Conservation (phyloP, 306 rosid genomes). For the Sophora flavescens region DNA sequence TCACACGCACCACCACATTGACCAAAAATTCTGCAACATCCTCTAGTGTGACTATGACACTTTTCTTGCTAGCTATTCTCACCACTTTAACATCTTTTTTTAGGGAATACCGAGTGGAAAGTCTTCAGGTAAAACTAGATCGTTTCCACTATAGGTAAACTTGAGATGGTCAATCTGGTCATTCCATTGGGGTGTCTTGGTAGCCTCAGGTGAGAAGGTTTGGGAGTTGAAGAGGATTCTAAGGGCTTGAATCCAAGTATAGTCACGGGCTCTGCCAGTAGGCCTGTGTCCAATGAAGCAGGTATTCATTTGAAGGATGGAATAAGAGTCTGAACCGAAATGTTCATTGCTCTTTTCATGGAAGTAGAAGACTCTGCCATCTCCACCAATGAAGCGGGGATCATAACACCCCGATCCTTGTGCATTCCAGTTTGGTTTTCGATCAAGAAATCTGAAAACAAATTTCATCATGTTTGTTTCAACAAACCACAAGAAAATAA, state of each 20-base stretch:
- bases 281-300: too few species aligned
- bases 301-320: slow-evolving; percentile 57
- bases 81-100: slow-evolving; percentile 43
- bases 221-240: slow-evolving; percentile 50
- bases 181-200: slow-evolving; percentile 42
- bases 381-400: slow-evolving; percentile 64
- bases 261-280: slow-evolving; percentile 55
- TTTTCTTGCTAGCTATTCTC: slow-evolving; percentile 53
- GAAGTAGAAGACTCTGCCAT: slow-evolving; percentile 61
- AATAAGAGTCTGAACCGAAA: slow-evolving; percentile 53
- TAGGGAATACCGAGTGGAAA: slow-evolving; percentile 47
- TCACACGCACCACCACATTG: slow-evolving; percentile 58
- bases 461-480: neutral
- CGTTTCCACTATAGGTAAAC: slow-evolving; percentile 49
- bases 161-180: slow-evolving; percentile 45
- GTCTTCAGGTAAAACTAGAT: slow-evolving; percentile 36
- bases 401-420: slow-evolving; percentile 64
- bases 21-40: slow-evolving; percentile 55
- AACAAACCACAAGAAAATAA: neutral
- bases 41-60: slow-evolving; percentile 38
- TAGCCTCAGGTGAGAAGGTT: slow-evolving; percentile 52
- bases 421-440: slow-evolving; percentile 61
- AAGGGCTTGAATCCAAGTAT: slow-evolving; percentile 58
- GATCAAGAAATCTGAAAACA: slow-evolving; percentile 7
- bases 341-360: slow-evolving; percentile 57